Conservation (phyloP, 2,329 filamentous ascomycete species). For the Claviceps arundinis region DNA sequence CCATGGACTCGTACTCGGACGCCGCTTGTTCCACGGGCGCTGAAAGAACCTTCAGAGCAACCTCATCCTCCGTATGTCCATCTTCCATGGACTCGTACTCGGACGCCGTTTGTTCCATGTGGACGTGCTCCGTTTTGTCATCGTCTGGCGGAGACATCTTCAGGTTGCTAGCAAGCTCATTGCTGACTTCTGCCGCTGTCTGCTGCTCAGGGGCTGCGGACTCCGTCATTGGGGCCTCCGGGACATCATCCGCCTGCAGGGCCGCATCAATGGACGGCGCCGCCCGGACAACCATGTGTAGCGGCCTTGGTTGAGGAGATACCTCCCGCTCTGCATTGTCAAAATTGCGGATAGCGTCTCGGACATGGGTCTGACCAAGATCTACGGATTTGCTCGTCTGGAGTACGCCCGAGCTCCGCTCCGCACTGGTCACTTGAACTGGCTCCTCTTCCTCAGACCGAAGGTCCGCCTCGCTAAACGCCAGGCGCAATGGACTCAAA, state of each 20-base stretch:
- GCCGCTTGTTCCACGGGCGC: neutral
- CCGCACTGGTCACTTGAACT: slow-evolving; percentile 4
- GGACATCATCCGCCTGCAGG: neutral
- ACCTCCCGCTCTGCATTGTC: neutral
- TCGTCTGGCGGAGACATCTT: slow-evolving; percentile 3
- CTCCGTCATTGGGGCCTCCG: neutral
- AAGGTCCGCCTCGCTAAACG: slow-evolving; percentile 27
- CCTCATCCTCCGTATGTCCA: slow-evolving; percentile 1
- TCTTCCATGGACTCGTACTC: neutral
- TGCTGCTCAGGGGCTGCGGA: neutral
- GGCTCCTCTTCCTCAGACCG: slow-evolving; percentile 11
- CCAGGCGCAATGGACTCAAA: slow-evolving; percentile 36
- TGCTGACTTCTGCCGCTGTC: neutral
- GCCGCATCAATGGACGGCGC: slow-evolving; percentile 1
- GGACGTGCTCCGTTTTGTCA: neutral
- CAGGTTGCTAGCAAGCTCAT: neutral
- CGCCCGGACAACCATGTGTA: neutral
- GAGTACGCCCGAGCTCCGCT: neutral
- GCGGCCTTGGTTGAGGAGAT: neutral
- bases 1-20: neutral
- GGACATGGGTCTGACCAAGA: neutral
- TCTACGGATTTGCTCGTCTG: slow-evolving; percentile 1
- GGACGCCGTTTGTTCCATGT: neutral
- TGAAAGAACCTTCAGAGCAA: neutral
- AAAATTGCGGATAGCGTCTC: neutral